phyloP scores from a whole-genome alignment of 495 filamentous ascomycete genomes.

The Talaromyces trachyspermus region DNA sequence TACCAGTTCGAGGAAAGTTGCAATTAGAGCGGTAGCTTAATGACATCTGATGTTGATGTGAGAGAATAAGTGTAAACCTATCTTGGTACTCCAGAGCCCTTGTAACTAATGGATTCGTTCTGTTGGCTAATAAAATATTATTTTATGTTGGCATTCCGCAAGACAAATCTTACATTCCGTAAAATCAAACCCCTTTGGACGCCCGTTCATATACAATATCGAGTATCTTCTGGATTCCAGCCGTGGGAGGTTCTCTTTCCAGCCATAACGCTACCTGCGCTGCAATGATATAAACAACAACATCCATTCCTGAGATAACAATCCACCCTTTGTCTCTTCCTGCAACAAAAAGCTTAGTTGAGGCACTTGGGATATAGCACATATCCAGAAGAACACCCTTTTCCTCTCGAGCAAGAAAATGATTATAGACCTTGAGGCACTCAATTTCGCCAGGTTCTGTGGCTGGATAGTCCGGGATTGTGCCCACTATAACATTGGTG shows the following conservation, averaged over 20 bases:
- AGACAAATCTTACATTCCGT: no score
- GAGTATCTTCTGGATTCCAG: no score
- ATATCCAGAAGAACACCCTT: conserved; percentile 59
- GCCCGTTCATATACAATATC: no score
- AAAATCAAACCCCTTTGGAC: no score
- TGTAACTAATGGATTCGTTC: no score
- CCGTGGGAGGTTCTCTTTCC: conserved; percentile 2
- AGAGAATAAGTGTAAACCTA: no score
- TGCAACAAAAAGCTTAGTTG: conserved; percentile 43
- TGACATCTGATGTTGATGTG: no score
- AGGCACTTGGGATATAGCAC: conserved; percentile 58
- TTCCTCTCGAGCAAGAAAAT: conserved; percentile 27
- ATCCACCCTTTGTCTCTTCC: conserved; percentile 44
- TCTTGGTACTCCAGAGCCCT: no score
- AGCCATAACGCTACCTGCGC: conserved; percentile 35
- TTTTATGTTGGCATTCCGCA: no score
- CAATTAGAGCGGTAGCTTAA: no score
- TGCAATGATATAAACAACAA: conserved; percentile 55
- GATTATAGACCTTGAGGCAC: conserved; percentile 32
- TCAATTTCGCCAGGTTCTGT: conserved; percentile 36
- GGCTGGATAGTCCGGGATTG: conserved; percentile 53
- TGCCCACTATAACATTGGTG: conserved; percentile 45
- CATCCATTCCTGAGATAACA: conserved; percentile 48
- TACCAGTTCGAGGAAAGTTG: no score
- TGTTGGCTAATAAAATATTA: no score